These are phyloP conservation scores for Cutaneotrichosporon sp. DNA, from an alignment of 1,284 basidiomycete species.

Conservation along the genomic window DNA sequence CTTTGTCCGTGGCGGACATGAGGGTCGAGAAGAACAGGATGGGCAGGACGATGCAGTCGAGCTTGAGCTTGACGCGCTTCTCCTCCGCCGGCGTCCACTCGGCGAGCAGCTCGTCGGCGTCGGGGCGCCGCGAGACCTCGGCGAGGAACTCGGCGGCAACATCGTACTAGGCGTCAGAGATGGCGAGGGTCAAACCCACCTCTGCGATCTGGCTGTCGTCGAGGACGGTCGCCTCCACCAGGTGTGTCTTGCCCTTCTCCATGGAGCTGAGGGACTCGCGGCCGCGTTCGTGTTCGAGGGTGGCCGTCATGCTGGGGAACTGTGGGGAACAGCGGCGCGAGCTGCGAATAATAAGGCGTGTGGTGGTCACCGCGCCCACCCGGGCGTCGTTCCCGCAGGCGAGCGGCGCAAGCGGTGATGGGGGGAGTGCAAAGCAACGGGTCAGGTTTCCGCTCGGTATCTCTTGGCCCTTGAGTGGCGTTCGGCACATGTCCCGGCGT, in stretches of 20 bases:
- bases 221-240: neutral
- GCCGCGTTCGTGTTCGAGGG: neutral
- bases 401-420: too few relatives aligned
- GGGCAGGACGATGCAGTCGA: conserved; percentile 30
- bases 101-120: conserved; percentile 28
- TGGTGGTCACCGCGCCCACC: too few relatives aligned
- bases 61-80: conserved; percentile 26
- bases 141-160: conserved; percentile 30
- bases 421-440: too few relatives aligned
- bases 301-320: neutral
- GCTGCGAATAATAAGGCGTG: too few relatives aligned
- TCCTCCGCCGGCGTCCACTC: conserved; percentile 32
- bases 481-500: too few relatives aligned
- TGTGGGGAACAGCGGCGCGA: neutral
- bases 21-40: conserved; percentile 13
- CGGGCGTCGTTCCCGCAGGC: too few relatives aligned
- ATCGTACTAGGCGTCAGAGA: conserved; percentile 29
- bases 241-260: neutral
- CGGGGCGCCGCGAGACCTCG: conserved; percentile 23
- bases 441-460: too few relatives aligned
- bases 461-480: too few relatives aligned
- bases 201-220: neutral
- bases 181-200: too few relatives aligned
- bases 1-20: conserved; percentile 28
- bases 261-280: neutral